Evolutionary conservation across 208 protist genomes (phyloP).

Genomic region (Naegleria lovaniensis): DNA sequence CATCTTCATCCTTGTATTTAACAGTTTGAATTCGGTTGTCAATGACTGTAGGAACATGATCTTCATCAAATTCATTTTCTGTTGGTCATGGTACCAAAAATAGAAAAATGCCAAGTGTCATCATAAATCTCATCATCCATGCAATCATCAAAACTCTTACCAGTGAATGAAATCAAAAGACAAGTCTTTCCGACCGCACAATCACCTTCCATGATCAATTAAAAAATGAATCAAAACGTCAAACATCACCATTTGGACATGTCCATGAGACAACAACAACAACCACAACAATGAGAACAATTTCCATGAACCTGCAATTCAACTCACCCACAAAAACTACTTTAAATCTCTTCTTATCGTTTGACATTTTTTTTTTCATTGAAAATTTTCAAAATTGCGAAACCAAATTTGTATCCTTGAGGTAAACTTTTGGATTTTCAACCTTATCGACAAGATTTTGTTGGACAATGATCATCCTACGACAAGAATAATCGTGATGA

Average conservation of each 20-base stretch:
- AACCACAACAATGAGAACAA: background rate
- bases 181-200: constrained; percentile 6
- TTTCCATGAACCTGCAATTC: background rate
- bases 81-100: no score
- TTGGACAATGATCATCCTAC: no score
- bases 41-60: background rate
- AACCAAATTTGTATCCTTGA: no score
- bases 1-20: background rate
- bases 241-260: no score
- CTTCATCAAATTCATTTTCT: constrained; percentile 7
- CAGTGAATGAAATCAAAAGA: background rate
- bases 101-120: no score
- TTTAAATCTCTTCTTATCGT: no score
- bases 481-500: no score
- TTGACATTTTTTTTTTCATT: no score
- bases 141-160: background rate
- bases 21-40: background rate
- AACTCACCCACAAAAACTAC: background rate
- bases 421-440: no score
- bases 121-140: background rate
- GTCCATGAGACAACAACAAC: background rate
- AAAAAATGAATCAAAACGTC: background rate
- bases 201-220: background rate
- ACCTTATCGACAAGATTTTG: no score
- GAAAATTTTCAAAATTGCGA: no score